A percentile compares a stretch with the other conserved stretches of the same genome.
Conservation (phyloP, 1,139 yeast genomes). For the Suhomyces ambrosiae region DNA sequence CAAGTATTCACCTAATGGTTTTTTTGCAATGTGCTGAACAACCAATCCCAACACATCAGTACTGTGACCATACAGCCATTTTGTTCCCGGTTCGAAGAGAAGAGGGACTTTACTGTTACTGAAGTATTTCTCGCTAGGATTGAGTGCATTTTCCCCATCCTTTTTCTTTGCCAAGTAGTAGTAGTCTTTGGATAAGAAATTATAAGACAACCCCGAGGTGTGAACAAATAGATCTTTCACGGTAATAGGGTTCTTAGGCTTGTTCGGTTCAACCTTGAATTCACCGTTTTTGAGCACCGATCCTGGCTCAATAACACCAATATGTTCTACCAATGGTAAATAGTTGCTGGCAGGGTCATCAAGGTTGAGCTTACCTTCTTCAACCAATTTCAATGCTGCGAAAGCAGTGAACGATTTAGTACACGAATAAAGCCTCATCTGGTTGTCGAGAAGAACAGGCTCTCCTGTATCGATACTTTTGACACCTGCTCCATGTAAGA, state of each 20-base stretch:
- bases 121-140: constrained; percentile 32
- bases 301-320: constrained; percentile 44
- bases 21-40: constrained; percentile 46
- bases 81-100: constrained; percentile 54
- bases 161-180: constrained; percentile 23
- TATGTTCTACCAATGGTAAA: constrained; percentile 43
- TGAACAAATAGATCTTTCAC: constrained; percentile 52
- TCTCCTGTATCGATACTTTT: constrained; percentile 19
- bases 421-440: constrained; percentile 46
- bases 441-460: constrained; percentile 24
- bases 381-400: constrained; percentile 49
- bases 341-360: constrained; percentile 44
- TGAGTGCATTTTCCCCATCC: constrained; percentile 14
- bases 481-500: constrained; percentile 30
- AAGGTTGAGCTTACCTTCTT: constrained; percentile 43
- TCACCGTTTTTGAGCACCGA: constrained; percentile 33
- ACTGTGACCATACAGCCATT: constrained; percentile 54
- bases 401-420: constrained; percentile 52
- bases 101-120: constrained; percentile 41
- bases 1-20: constrained; percentile 44
- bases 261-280: constrained; percentile 29
- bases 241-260: constrained; percentile 44
- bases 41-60: constrained; percentile 58
- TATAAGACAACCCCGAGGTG: constrained; percentile 54
- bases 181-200: constrained; percentile 40